Base-by-base conservation (phyloP, 2,329 filamentous ascomycete genomes). In the Diatrype stigma region DNA sequence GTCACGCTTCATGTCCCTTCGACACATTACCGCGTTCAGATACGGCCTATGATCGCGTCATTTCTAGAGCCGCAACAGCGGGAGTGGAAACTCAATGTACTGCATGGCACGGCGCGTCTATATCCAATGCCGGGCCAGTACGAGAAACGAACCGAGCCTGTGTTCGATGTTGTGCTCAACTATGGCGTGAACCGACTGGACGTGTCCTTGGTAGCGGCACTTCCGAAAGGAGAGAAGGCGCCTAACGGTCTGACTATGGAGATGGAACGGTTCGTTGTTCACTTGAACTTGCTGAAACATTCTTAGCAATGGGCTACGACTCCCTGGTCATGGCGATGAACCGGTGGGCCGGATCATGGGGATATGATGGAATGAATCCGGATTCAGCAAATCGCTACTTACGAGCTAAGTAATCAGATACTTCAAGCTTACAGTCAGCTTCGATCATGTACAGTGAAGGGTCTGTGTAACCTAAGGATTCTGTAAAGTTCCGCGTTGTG, bases 151-250 rank as follows among this genome's bases (percentile, higher is more conserved):
- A 75, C 77, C 52, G 82, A 82, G 55, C 84, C 86, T n/a, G 73
- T 87, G 0, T 96, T 90, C 60, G 91, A 96, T 60, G 79, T 85
- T 7, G 81, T 81, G 47, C 73, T 96, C 26, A 78, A 81, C 23
- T 79, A 81, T 2, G 90, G 90, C 6, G 78, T 90, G 47, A 96
- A 94, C 59, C 80, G 85, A 44, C 80, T 96, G 47, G 87, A 91
- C 60, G 78, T 95, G 7, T 87, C 93, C 61, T 76, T 93, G 51
- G 82, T 91, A 56, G 89, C 87, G 1, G 85, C 85, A 6, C 77
- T 89, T 42, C 82, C 80, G 1, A 81, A 76, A 60, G 80, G 77
- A 19, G 74, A 82, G 62, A 82, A 78, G 53, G 70, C 78, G 35
- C 72, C 76, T 0, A 77, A 77, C 23, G 84, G 81, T 0, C 74